Base-by-base conservation (phyloP, 805 yeast genomes). In the Candida sanyiensis region DNA sequence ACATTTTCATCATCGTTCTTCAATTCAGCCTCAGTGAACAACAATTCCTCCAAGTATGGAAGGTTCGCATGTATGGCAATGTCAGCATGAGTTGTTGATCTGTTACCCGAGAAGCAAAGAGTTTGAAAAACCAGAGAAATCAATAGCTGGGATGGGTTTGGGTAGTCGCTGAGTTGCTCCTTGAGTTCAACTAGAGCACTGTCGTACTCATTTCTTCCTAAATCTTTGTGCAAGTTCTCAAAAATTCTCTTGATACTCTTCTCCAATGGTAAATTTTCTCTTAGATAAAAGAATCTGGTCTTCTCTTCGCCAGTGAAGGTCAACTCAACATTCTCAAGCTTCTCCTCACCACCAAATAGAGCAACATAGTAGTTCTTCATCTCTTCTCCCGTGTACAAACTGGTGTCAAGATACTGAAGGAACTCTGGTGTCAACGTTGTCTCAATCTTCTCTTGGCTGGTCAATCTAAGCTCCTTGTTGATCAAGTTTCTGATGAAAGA, bases 21-120 rank as follows among this genome's bases (percentile, higher is more conserved):
- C 34, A 31, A 21, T 21, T 31, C 34, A 6, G 25, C 26, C n/a
- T 31, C 34, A 13, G 34, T 23, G 21, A 31, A 39, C 17, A 59
- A 50, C 15, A 63, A 38, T n/a, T 51, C 54, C 38, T 55, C 54
- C 30, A 77, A 50, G 12, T 66, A 60, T 11, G 57, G 61, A 16
- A 52, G 50, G 6, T 70, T 53, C 28, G 66, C 67, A 24, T 57
- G 61, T 32, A 79, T 64, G 62, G 74, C 75, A 29, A 73, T 75
- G 44, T 73, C 75, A 27, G 81, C 79, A 51, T 83, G 88, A 0
- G 90, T 85, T 30, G 89, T 71, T 0, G 97, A 89, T 56, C 97
- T 73, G 33, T 87, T 81, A 11, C 97, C 97, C 42, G 87, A 80
- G 49, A 80, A 80, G 33, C 90, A 83, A 37, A 86, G 70, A 0